phyloP scores from a whole-genome alignment of 805 yeast genomes.

The Clavispora carvajalis region DNA sequence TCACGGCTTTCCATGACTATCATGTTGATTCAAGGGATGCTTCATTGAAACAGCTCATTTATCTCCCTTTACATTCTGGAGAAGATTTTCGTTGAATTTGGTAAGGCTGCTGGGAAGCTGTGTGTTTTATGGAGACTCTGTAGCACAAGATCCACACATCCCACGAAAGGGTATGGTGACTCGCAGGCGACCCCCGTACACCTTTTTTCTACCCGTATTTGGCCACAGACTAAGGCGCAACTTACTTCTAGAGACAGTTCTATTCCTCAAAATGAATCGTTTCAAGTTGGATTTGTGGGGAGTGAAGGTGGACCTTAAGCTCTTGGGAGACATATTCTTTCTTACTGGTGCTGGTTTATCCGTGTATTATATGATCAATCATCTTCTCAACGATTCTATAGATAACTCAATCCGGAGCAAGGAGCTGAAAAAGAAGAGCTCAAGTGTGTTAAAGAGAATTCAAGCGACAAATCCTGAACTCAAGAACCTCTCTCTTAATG shows the following conservation, averaged over 20 bases:
- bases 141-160: neutral
- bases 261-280: neutral
- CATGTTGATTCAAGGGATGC: too few relatives aligned
- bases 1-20: too few relatives aligned
- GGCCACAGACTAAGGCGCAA: neutral
- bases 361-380: conserved; percentile 55
- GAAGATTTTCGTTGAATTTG: too few relatives aligned
- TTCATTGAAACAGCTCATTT: too few relatives aligned
- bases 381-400: conserved; percentile 30
- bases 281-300: conserved; percentile 29
- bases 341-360: conserved; percentile 62
- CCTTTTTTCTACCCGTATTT: neutral
- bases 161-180: too few relatives aligned
- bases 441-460: conserved; percentile 32
- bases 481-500: conserved; percentile 49
- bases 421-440: conserved; percentile 61
- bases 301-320: conserved; percentile 33
- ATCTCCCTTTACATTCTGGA: too few relatives aligned
- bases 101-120: too few relatives aligned
- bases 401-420: conserved; percentile 39
- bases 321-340: conserved; percentile 37
- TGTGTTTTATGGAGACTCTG: too few relatives aligned
- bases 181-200: too few relatives aligned
- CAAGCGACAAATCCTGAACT: conserved; percentile 52
- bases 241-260: neutral